Percentiles rank a stretch among this genome's conserved stretches.
Conservation (phyloP, 768 basidiomycete species). For the Lepiota brunneoincarnata region DNA sequence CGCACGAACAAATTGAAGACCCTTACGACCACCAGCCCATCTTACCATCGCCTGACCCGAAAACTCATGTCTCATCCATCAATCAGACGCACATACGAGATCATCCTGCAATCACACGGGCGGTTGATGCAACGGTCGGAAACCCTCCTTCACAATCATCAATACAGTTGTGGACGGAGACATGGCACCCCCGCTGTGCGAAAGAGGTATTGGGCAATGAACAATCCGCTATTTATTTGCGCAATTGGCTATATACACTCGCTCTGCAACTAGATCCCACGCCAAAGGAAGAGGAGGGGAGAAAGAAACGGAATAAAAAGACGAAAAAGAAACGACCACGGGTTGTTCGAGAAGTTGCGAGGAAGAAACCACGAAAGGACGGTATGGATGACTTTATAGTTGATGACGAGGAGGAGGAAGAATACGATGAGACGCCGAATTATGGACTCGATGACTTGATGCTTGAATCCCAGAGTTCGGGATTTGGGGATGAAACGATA, state of each 20-base stretch:
- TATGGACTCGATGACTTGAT: conserved; percentile 16
- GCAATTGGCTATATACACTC: conserved; percentile 77
- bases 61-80: conserved; percentile 1
- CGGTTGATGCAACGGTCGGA: conserved; percentile 23
- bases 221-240: conserved; percentile 61
- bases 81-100: conserved; percentile 10
- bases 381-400: conserved; percentile 60
- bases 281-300: conserved; percentile 8
- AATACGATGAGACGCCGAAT: conserved; percentile 24
- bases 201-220: conserved; percentile 81
- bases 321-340: conserved; percentile 51
- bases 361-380: conserved; percentile 53
- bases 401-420: conserved; percentile 36
- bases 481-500: background rate
- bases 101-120: conserved; percentile 52
- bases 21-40: background rate
- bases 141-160: conserved; percentile 20
- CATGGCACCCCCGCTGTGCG: conserved; percentile 73
- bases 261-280: conserved; percentile 48
- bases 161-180: conserved; percentile 64
- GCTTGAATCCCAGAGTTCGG: conserved; percentile 14
- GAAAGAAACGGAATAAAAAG: conserved; percentile 19
- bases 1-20: conserved; percentile 1
- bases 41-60: background rate
- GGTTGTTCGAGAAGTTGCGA: conserved; percentile 51